phyloP scores from a whole-genome alignment of 257 asterid genomes.

The Nyctanthes arbortristis region DNA sequence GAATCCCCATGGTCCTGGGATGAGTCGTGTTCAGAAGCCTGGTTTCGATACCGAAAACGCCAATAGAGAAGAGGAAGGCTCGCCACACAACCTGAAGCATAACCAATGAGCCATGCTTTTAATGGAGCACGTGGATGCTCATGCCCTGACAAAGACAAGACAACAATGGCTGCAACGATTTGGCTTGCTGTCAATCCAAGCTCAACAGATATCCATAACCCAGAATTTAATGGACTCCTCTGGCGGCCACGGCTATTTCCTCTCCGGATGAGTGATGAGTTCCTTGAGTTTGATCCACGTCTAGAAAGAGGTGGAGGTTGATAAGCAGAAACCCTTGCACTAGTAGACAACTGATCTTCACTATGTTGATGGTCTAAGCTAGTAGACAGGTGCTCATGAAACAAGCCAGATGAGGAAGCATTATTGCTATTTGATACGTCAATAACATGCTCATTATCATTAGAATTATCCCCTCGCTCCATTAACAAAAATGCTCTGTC shows the following conservation, averaged over 20 bases:
- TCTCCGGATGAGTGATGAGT: constrained; percentile 60
- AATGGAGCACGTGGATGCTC: constrained; percentile 91
- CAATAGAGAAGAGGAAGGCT: constrained; percentile 86
- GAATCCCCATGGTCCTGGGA: constrained; percentile 56
- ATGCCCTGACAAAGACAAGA: constrained; percentile 65
- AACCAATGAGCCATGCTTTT: constrained; percentile 74
- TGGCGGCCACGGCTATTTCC: constrained; percentile 61
- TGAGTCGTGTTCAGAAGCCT: constrained; percentile 62
- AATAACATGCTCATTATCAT: constrained; percentile 53
- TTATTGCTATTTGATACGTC: constrained; percentile 62
- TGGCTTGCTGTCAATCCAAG: constrained; percentile 75
- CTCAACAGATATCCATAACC: constrained; percentile 82
- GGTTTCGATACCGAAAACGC: constrained; percentile 77
- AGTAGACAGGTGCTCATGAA: constrained; percentile 49
- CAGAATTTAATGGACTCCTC: constrained; percentile 86
- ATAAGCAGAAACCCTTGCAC: constrained; percentile 49
- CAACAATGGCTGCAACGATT: constrained; percentile 77
- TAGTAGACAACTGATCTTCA: constrained; percentile 64
- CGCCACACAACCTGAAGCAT: constrained; percentile 89
- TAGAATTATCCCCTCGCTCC: constrained; percentile 55
- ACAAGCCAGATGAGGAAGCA: constrained; percentile 53
- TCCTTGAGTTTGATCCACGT: constrained; percentile 58
- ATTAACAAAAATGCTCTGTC: constrained; percentile 53
- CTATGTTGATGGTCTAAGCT: constrained; percentile 46
- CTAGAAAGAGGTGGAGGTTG: constrained; percentile 54